Evolutionary conservation across 257 asterid species (phyloP).

Genomic region (Eucommia ulmoides): DNA sequence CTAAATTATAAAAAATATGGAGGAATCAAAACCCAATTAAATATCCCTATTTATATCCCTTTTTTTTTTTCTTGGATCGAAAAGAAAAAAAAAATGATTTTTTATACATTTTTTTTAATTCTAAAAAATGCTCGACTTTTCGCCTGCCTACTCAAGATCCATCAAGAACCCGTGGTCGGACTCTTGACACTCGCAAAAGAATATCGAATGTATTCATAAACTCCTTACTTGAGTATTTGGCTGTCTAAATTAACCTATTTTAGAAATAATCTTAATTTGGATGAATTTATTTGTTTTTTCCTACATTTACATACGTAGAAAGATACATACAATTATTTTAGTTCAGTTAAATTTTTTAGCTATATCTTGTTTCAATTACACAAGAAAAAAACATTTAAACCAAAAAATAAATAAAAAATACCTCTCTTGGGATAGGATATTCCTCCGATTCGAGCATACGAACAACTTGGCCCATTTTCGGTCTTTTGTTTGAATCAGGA

Average conservation of each 20-base stretch:
- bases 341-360: neutral
- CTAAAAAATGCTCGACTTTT: too few species aligned
- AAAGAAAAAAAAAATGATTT: neutral
- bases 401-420: conserved; percentile 12
- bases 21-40: neutral
- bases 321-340: neutral
- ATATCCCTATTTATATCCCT: neutral
- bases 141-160: too few species aligned
- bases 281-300: neutral
- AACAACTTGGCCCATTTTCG: conserved; percentile 92
- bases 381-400: neutral
- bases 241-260: neutral
- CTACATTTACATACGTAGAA: neutral
- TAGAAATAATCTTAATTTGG: neutral
- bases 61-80: neutral
- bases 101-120: too few species aligned
- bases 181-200: neutral
- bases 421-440: conserved; percentile 96
- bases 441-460: conserved; percentile 98
- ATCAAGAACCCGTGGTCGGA: neutral
- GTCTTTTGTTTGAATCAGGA: conserved; percentile 97
- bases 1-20: too few species aligned
- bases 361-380: neutral
- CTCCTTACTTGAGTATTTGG: neutral
- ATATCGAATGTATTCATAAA: too few species aligned